phyloP scores from a whole-genome alignment of 2,329 filamentous ascomycete species.

The Leptosphaerulina australis region DNA sequence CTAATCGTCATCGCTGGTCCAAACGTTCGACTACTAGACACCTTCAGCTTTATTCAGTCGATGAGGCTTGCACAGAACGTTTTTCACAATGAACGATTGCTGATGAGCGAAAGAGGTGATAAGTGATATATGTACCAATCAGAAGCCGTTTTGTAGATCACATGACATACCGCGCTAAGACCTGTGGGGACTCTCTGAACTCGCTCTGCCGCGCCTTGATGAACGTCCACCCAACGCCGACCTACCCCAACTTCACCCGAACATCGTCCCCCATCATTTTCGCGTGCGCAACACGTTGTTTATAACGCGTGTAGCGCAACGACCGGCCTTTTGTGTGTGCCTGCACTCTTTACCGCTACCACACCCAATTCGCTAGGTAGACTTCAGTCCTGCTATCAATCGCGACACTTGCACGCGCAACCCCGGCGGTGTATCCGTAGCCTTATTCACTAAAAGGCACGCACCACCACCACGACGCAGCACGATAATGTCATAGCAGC shows the following conservation, averaged over 20 bases:
- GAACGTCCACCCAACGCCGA: slow-evolving; percentile 33
- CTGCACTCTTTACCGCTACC: slow-evolving; percentile 29
- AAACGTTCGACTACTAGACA: slow-evolving; percentile 29
- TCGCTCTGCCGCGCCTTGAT: slow-evolving; percentile 19
- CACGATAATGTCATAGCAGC: slow-evolving; percentile 47
- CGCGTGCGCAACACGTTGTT: slow-evolving; percentile 45
- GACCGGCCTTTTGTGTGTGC: slow-evolving; percentile 33
- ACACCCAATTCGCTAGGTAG: slow-evolving; percentile 38
- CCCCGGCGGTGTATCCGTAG: slow-evolving; percentile 41
- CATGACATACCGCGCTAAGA: slow-evolving; percentile 25
- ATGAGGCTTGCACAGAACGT: slow-evolving; percentile 5
- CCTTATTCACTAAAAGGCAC: slow-evolving; percentile 34
- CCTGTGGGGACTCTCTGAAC: background rate
- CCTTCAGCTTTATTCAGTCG: slow-evolving; percentile 26
- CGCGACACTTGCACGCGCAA: slow-evolving; percentile 43
- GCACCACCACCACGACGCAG: slow-evolving; percentile 37
- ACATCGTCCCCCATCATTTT: slow-evolving; percentile 44
- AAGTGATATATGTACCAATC: slow-evolving; percentile 5
- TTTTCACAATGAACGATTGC: slow-evolving; percentile 8
- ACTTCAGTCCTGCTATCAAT: slow-evolving; percentile 25
- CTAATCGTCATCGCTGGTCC: slow-evolving; percentile 23
- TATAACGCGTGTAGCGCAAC: slow-evolving; percentile 42
- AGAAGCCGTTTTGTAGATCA: slow-evolving; percentile 14
- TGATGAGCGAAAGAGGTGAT: background rate
- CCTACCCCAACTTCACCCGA: slow-evolving; percentile 40